Base-by-base conservation (phyloP, 1,139 yeast species). In the Pichia sp. region DNA sequence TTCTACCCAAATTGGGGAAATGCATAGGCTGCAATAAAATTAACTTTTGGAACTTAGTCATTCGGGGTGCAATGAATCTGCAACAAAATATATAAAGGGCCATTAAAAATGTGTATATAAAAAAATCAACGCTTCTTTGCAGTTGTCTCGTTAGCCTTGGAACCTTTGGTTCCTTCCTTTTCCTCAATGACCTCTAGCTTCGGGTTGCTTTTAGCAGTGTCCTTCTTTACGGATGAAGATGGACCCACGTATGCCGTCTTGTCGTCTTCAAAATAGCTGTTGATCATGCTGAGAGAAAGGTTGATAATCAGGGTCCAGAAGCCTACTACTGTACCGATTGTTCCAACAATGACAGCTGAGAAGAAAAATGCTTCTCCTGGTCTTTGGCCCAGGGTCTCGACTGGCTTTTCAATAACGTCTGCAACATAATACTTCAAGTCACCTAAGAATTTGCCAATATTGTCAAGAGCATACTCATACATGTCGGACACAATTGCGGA, bases 301-400 rank as follows among this genome's bases (percentile, higher is more conserved):
- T 70, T 71, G 48, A 73, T 53, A 4, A 77, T 8, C 3, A 70
- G 73, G 48, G 76, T 77, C 63, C 71, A 70, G 1, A 70, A 41
- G 4, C 77, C 84, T 63, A 73, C 75, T n/a, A 65, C 66, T 17
- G 77, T 57, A 6, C 83, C 73, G 53, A 78, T 68, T 0, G 68
- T 53, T 38, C 75, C 63, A 14, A 78, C 67, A 50, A 79, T 68
- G 12, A 73, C 68, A 9, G 75, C 71, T 33, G 79, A 72, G 63
- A 79, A 81, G 34, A 76, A 65, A 29, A 78, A 70, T 48, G 80
- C 79, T 61, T 77, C 79, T 46, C 76, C 67, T 2, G 87, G 87
- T 57, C 78, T 73, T 16, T 67, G 64, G 30, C 71, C 56, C 27
- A 82, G 62, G 1, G 80, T 73, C 9, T 63, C 63, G 12, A 75